Base-by-base conservation (phyloP, 2,329 filamentous ascomycete species). In the Hypoxylon sp. region DNA sequence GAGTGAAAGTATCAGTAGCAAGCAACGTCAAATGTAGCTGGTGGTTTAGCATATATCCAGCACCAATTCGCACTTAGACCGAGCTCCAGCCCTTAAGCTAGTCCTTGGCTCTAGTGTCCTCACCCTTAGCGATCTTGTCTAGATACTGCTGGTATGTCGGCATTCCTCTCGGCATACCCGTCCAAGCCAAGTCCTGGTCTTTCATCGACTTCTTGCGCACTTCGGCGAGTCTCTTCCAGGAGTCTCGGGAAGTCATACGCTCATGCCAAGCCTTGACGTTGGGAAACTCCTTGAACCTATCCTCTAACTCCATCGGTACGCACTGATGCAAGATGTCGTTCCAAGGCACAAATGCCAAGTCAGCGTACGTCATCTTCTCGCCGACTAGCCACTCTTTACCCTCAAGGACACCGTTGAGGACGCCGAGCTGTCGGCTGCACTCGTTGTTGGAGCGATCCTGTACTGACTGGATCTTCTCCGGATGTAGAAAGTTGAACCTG, bases 371-470 rank as follows among this genome's bases (percentile, higher is more conserved):
- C 64, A 74, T 74, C 67, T 83, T 85, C 66, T 83, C 77, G 2
- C 80, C 82, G 2, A 85, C 81, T 2, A 85, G 76, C 64, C 77
- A 85, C 17, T 79, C 65, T 11, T 73, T 74, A 6, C 71, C 71
- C 48, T 75, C 73, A 3, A 86, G 75, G 55, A 80, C 77, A 3
- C 64, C 70, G 6, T 88, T 82, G 27, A 88, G 65, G 1, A 88
- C 85, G 1, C 77, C 75, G 1, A 80, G 78, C 1, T 87, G 80
- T 2, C 85, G 80, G 7, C 77, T 76, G 17, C 83, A 78, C 74
- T 88, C 83, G 5, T 82, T 79, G 6, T 70, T 69, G 75, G 87
- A 88, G 7, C 85, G 78, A 7, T 83, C 79, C 14, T 83, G 77
- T 6, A 82, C 85, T 4, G 78, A 81, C 0, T 78, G 79, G 5